phyloP scores from a whole-genome alignment of 2,329 filamentous ascomycete species.

The Alternaria solani region DNA sequence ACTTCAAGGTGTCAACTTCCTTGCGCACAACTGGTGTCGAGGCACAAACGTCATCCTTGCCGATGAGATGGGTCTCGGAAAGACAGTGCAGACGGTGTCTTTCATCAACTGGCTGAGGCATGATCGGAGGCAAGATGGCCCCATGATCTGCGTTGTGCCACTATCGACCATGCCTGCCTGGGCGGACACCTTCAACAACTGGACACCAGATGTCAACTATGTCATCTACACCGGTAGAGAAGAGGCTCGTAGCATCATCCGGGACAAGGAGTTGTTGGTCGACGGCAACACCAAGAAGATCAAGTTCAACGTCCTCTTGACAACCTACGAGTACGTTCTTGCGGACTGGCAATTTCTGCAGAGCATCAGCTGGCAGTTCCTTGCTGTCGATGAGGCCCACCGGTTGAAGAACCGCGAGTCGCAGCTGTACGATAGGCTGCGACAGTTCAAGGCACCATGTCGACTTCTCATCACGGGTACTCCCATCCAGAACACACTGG shows the following conservation, averaged over 20 bases:
- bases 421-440: slow-evolving; percentile 84
- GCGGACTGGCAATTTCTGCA: slow-evolving; percentile 84
- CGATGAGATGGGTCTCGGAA: slow-evolving; percentile 98
- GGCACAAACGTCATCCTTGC: slow-evolving; percentile 96
- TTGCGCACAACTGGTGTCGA: slow-evolving; percentile 94
- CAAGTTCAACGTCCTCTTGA: slow-evolving; percentile 97
- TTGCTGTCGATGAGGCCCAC: slow-evolving; percentile 96
- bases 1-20: slow-evolving; percentile 90
- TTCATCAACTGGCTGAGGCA: slow-evolving; percentile 98
- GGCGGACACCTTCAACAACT: slow-evolving; percentile 97
- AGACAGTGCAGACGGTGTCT: slow-evolving; percentile 96
- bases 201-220: slow-evolving; percentile 96
- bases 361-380: slow-evolving; percentile 95
- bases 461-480: slow-evolving; percentile 95
- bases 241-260: slow-evolving; percentile 83
- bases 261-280: slow-evolving; percentile 86
- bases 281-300: slow-evolving; percentile 87
- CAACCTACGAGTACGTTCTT: slow-evolving; percentile 96
- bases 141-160: slow-evolving; percentile 96
- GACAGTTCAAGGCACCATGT: slow-evolving; percentile 86
- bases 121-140: slow-evolving; percentile 86
- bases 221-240: slow-evolving; percentile 95
- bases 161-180: slow-evolving; percentile 97
- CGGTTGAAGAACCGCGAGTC: slow-evolving; percentile 96
- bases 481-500: slow-evolving; percentile 95